These are phyloP conservation scores for Paraconiothyrium brasiliense DNA, from an alignment of 2,329 filamentous ascomycete species.

Conservation along the genomic window DNA sequence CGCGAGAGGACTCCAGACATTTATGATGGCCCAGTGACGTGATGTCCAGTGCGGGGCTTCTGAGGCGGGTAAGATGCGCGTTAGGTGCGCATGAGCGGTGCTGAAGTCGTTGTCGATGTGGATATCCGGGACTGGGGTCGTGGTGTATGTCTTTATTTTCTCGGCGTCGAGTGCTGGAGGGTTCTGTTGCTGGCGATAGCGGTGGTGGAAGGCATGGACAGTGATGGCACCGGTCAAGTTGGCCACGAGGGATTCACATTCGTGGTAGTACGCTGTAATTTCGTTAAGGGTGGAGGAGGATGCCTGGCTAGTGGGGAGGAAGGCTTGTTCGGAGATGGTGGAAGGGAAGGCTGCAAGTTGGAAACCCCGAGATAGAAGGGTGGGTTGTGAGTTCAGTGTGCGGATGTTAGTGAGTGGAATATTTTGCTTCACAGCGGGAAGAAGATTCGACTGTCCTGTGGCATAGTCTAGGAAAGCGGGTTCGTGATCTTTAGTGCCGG, in stretches of 20 bases:
- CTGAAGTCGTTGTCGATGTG: slow-evolving; percentile 16
- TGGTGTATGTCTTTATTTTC: slow-evolving; percentile 10
- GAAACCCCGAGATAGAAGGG: slow-evolving; percentile 1
- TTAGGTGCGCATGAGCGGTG: slow-evolving; percentile 8
- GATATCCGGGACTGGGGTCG: slow-evolving; percentile 11
- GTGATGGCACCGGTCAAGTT: slow-evolving; percentile 3
- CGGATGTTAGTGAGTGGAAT: slow-evolving; percentile 7
- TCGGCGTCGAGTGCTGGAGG: neutral
- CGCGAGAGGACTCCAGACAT: slow-evolving; percentile 9
- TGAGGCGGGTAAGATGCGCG: neutral
- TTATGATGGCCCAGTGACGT: slow-evolving; percentile 14
- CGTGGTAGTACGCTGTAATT: neutral
- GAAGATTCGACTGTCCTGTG: slow-evolving; percentile 9
- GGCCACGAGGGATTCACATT: slow-evolving; percentile 8
- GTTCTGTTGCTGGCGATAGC: slow-evolving; percentile 8
- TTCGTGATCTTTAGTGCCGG: slow-evolving; percentile 9
- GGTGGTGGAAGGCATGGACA: slow-evolving; percentile 10
- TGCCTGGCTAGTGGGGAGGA: neutral
- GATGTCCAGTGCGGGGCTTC: slow-evolving; percentile 1
- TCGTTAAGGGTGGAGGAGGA: neutral
- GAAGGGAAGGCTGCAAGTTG: neutral
- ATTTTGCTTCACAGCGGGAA: slow-evolving; percentile 6
- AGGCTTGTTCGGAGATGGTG: neutral
- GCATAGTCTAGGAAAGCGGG: slow-evolving; percentile 12
- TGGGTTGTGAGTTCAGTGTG: slow-evolving; percentile 2